Evolutionary conservation across 2,329 filamentous ascomycete genomes (phyloP), one percentile per base, ranked within the genome.

Genomic region (Monilinia fructigena): DNA sequence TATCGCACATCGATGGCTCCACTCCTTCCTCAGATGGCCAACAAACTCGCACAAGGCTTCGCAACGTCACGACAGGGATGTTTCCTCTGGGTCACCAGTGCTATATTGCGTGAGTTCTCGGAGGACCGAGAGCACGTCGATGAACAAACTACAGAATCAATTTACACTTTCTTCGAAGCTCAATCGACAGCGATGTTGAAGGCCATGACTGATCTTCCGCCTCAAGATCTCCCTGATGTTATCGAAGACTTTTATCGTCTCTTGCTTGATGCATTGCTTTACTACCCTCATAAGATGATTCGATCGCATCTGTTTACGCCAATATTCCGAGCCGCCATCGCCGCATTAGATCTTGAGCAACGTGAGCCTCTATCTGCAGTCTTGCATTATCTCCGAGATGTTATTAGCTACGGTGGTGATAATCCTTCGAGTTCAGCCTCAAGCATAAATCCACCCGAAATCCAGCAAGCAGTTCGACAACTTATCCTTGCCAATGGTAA

Each of bases 61-160:
- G 85, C 90, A 65, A 84, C 86, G 23, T 97, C 94, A 14, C 86
- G 89, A 68, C 94, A 99, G 78, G 95, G 95, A 16, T 97, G 94
- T 77, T 99, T 99, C 83, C 83, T 99, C n/a, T 99, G 95, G 95
- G 94, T 95, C 1, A 97, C 94, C 2, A 91, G 93, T 70, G 92
- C 94, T 11, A 96, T 99, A 69, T 85, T 99, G 40, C 90, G 95
- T 67, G 95, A 99, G 77, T 99, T 98, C 76, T 95, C 92, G 0
- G 92, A 96, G 73, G 93, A 94, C 53, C 87, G 91, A 53, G 93
- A 97, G 72, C 87, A 91, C 68, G 91, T 98, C 26, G 89, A 94
- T 65, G 84, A 89, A 61, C 82, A 85, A n/a, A 96, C 92, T 7
- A 91, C 91, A 20, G 88, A 92, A 65, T 90, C 90, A 70, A 96